Evolutionary conservation across 2,329 filamentous ascomycete genomes (phyloP).

Genomic region (Botrytis hyacinthi): DNA sequence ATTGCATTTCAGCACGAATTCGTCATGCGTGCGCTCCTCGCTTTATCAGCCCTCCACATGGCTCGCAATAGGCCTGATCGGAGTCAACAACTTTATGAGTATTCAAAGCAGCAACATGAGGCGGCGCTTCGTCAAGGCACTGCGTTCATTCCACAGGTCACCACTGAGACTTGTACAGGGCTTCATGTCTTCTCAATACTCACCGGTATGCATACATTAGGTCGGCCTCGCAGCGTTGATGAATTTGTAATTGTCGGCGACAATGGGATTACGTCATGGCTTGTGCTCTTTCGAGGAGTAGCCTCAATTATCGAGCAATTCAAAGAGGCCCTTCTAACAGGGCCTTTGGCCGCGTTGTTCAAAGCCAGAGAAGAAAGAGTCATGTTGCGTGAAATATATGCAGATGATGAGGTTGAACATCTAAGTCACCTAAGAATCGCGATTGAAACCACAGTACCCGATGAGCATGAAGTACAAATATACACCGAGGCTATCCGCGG

Average conservation of each 20-base stretch:
- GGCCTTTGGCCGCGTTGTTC: neutral
- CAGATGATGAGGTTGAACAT: neutral
- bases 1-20: conserved; percentile 46
- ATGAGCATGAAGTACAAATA: neutral
- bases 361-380: neutral
- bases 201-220: conserved; percentile 40
- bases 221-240: conserved; percentile 34
- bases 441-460: conserved; percentile 2
- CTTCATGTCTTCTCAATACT: conserved; percentile 41
- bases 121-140: conserved; percentile 30
- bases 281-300: conserved; percentile 33
- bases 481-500: conserved; percentile 34
- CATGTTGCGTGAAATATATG: neutral
- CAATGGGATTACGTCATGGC: conserved; percentile 39
- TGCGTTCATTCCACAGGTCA: conserved; percentile 36
- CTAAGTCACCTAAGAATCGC: neutral
- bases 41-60: conserved; percentile 48
- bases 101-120: conserved; percentile 40
- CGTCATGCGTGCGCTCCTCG: conserved; percentile 47
- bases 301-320: conserved; percentile 3
- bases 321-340: neutral
- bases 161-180: conserved; percentile 33
- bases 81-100: conserved; percentile 40
- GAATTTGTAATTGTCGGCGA: conserved; percentile 39
- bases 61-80: conserved; percentile 41